Conservation (phyloP, 1,284 basidiomycete species). For the Ganoderma resinaceum region DNA sequence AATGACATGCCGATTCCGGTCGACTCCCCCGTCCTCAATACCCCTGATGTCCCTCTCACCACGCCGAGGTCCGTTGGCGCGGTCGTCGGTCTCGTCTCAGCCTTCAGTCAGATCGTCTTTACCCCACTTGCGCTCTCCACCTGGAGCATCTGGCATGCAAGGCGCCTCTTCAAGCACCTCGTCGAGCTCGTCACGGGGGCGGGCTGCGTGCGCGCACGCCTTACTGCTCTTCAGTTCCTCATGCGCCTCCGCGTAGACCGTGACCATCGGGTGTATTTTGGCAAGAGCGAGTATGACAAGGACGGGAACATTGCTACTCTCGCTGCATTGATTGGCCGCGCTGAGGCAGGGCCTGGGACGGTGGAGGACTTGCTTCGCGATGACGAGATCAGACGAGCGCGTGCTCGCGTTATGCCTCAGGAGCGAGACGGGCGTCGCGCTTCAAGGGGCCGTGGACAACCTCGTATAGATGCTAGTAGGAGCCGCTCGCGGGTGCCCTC, state of each 20-base stretch:
- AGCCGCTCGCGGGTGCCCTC: constrained; percentile 71
- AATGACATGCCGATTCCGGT: constrained; percentile 39
- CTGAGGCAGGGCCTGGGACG: constrained; percentile 34
- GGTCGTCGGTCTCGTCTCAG: constrained; percentile 65
- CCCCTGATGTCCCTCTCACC: constrained; percentile 33
- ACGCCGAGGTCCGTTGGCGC: constrained; percentile 62
- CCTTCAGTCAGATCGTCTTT: constrained; percentile 76
- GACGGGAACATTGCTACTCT: constrained; percentile 61
- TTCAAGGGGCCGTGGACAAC: constrained; percentile 62
- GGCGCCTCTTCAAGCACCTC: constrained; percentile 58
- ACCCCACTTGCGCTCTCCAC: constrained; percentile 60
- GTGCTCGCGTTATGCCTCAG: constrained; percentile 53
- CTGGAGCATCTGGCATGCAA: constrained; percentile 55
- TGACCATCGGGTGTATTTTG: constrained; percentile 87
- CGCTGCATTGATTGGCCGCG: constrained; percentile 61
- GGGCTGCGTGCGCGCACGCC: constrained; percentile 67
- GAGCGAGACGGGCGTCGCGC: constrained; percentile 62
- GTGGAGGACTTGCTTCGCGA: constrained; percentile 30
- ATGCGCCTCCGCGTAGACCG: constrained; percentile 91
- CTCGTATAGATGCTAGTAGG: constrained; percentile 62
- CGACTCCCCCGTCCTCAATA: constrained; percentile 32
- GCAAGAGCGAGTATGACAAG: constrained; percentile 54
- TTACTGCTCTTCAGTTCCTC: constrained; percentile 87
- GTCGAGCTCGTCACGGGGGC: constrained; percentile 52
- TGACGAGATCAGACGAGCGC: constrained; percentile 52